These are phyloP conservation scores for Pseudogymnoascus sp. DNA, from an alignment of 2,329 filamentous ascomycete species.

Conservation along the genomic window DNA sequence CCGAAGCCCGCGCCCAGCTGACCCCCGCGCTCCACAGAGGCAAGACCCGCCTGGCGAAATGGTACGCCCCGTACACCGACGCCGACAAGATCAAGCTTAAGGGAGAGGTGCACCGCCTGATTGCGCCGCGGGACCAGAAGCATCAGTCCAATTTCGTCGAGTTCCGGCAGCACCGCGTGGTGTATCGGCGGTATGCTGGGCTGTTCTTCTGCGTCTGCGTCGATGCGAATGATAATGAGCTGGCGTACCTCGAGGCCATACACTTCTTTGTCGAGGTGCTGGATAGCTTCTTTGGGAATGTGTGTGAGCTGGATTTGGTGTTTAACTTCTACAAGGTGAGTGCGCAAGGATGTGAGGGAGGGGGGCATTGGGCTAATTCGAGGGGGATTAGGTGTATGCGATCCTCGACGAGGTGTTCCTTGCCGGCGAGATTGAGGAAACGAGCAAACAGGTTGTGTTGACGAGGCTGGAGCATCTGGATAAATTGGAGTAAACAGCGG, in stretches of 20 bases:
- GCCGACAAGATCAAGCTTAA: conserved; percentile 99
- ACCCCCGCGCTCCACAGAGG: conserved; percentile 51
- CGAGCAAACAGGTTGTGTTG: conserved; percentile 94
- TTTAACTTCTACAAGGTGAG: conserved; percentile 67
- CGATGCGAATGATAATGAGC: conserved; percentile 97
- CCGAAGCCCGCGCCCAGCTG: conserved; percentile 6
- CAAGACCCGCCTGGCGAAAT: conserved; percentile 97
- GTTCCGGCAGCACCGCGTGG: conserved; percentile 87
- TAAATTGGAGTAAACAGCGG: conserved; percentile 65
- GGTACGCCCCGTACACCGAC: conserved; percentile 97
- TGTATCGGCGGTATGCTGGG: conserved; percentile 94
- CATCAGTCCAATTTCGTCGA: conserved; percentile 99
- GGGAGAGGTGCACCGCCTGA: conserved; percentile 95
- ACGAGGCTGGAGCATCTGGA: conserved; percentile 92
- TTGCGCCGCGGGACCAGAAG: conserved; percentile 95
- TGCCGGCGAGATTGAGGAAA: conserved; percentile 97
- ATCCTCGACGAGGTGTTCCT: conserved; percentile 98
- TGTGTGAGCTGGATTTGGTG: conserved; percentile 91
- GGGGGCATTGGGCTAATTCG: conserved; percentile 7
- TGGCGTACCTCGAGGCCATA: conserved; percentile 93
- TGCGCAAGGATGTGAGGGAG: not conserved
- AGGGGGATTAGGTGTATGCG: conserved; percentile 66
- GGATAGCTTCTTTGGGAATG: conserved; percentile 97
- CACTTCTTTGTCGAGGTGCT: conserved; percentile 99
- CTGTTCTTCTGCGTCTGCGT: conserved; percentile 99